Evolutionary conservation across 129 eudicot genomes (phyloP).

Genomic region (Apium graveolens): DNA sequence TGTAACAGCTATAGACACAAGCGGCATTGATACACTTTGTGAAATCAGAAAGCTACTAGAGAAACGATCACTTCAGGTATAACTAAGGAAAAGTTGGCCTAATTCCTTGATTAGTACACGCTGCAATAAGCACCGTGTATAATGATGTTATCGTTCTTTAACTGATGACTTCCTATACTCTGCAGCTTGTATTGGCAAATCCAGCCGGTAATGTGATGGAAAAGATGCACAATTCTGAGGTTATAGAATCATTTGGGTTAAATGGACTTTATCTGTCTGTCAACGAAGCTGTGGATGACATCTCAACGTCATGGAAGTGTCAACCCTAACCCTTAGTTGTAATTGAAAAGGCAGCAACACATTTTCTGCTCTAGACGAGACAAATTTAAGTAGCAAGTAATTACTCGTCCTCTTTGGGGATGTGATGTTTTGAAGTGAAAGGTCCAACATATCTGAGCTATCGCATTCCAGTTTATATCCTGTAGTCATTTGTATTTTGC

Average conservation of each 20-base stretch:
- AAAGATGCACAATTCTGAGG: slow-evolving; percentile 58
- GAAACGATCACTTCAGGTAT: slow-evolving; percentile 11
- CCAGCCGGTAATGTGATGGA: slow-evolving; percentile 90
- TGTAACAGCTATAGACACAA: slow-evolving; percentile 91
- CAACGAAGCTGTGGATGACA: slow-evolving; percentile 80
- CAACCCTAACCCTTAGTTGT: slow-evolving; percentile 30
- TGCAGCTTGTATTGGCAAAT: slow-evolving; percentile 75
- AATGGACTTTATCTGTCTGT: slow-evolving; percentile 74
- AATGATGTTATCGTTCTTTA: background rate
- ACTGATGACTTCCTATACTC: background rate
- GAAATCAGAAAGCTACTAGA: slow-evolving; percentile 11
- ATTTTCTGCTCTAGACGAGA: background rate
- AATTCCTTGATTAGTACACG: background rate
- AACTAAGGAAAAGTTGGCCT: background rate
- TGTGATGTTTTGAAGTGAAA: background rate
- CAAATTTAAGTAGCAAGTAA: background rate
- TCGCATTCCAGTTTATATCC: background rate
- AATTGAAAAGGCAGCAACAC: background rate
- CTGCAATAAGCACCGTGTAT: background rate
- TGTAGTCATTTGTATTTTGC: background rate
- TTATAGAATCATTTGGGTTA: slow-evolving; percentile 56
- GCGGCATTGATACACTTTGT: slow-evolving; percentile 9
- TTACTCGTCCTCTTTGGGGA: background rate
- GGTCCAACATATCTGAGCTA: background rate
- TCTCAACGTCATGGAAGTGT: slow-evolving; percentile 70